Base-by-base conservation (phyloP, 2,329 filamentous ascomycete genomes). In the Amesomyces nigricolor region DNA sequence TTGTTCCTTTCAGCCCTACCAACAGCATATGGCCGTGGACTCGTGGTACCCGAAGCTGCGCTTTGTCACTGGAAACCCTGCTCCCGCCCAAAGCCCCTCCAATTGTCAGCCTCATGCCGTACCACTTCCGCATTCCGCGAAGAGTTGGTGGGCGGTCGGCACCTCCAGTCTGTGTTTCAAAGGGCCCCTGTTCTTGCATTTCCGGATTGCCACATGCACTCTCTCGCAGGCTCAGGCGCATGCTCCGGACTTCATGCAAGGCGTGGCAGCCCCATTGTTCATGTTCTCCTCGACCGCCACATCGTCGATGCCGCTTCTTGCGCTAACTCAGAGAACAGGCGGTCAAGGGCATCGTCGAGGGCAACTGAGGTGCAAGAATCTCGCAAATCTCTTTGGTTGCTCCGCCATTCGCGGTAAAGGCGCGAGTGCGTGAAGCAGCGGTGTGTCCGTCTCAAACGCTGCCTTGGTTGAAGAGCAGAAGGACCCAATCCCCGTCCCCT, bases 241-340 rank as follows among this genome's bases (percentile, higher is more conserved):
- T 35, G 22, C 22, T 30, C 22, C 14, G 6, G 5, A 45, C 16
- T 16, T 44, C 17, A 32, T 53, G 45, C 54, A 35, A 48, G 38
- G 29, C 43, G 49, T 47, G 51, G 37, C 51, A 46, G 46, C n/a
- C 42, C 30, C 37, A 17, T 29, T n/a, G 26, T 47, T 49, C 39
- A 39, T 42, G 17, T n/a, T 10, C 30, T 30, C 29, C 38, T 42
- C 30, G 22, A 39, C 44, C 46, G 50, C 54, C 51, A 59, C 51
- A 58, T 51, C 38, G 30, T 45, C 7, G 47, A 13, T 13, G 32
- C 42, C 42, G 6, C 35, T 44, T 19, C 46, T 38, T 29, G 29
- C 46, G 52, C 58, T 58, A 48, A 60, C 42, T 10, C 17, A 35
- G 48, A 17, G 40, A 58, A 57, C 49, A 58, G 55, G 59, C 57